phyloP scores from a whole-genome alignment of 805 yeast genomes.

The Komagataella phaffii region DNA sequence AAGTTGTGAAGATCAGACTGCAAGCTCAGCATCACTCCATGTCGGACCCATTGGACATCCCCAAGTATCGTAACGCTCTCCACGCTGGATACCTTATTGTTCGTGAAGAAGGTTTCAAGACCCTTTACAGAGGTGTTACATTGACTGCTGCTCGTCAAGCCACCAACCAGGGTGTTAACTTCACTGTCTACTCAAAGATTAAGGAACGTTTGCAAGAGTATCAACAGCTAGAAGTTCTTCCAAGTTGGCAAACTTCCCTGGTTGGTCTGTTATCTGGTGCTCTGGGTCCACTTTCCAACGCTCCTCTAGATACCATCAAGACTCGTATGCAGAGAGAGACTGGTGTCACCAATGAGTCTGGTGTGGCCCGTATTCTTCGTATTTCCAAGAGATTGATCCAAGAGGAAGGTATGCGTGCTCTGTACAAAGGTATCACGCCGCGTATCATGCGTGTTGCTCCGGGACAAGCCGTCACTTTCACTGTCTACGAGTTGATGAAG shows the following conservation, averaged over 20 bases:
- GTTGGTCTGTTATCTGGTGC: slow-evolving; percentile 94
- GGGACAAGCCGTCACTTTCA: slow-evolving; percentile 97
- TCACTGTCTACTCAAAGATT: slow-evolving; percentile 84
- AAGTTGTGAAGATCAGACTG: slow-evolving; percentile 88
- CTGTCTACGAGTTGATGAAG: slow-evolving; percentile 86
- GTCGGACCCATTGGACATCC: slow-evolving; percentile 68
- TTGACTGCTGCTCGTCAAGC: slow-evolving; percentile 97
- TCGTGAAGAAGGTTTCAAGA: slow-evolving; percentile 81
- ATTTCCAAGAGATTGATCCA: slow-evolving; percentile 71
- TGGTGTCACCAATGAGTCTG: slow-evolving; percentile 47
- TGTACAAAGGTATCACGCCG: slow-evolving; percentile 96
- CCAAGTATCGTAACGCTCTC: slow-evolving; percentile 85
- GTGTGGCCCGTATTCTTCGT: slow-evolving; percentile 64
- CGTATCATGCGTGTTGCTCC: slow-evolving; percentile 99
- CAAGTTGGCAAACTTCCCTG: slow-evolving; percentile 87
- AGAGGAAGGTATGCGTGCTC: slow-evolving; percentile 81
- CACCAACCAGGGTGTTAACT: slow-evolving; percentile 95
- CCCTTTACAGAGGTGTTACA: slow-evolving; percentile 88
- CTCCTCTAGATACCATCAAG: slow-evolving; percentile 94
- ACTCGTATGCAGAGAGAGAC: slow-evolving; percentile 92
- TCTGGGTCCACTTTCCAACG: slow-evolving; percentile 93
- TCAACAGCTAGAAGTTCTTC: slow-evolving; percentile 47
- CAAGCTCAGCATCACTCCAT: slow-evolving; percentile 92
- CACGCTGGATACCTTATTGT: slow-evolving; percentile 79
- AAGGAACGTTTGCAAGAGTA: slow-evolving; percentile 55